Evolutionary conservation across 2,329 filamentous ascomycete species (phyloP).

Genomic region (Talaromyces amestolkiae): DNA sequence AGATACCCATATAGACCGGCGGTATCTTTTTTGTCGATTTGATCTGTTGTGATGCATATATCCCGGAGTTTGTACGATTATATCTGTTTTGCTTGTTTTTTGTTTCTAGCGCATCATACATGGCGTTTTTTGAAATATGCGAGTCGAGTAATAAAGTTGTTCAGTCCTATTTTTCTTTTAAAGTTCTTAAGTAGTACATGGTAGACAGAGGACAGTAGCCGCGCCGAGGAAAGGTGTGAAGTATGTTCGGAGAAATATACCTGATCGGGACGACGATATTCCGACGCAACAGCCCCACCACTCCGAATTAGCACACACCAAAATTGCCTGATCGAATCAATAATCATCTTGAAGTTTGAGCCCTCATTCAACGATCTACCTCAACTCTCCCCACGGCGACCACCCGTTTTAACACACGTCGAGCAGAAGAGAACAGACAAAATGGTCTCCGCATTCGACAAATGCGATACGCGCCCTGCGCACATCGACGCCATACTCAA

Average conservation of each 20-base stretch:
- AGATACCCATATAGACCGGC: conserved; percentile 17
- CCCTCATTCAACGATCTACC: neutral
- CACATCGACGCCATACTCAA: conserved; percentile 92
- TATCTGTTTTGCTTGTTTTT: neutral
- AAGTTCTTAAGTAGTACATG: too few species aligned
- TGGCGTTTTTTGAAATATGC: neutral
- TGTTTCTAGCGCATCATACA: conserved; percentile 1
- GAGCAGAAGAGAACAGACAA: neutral
- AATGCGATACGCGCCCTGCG: conserved; percentile 85
- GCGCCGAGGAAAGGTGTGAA: too few species aligned
- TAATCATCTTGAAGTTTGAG: neutral
- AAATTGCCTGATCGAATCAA: conserved; percentile 13
- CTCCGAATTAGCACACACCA: conserved; percentile 16
- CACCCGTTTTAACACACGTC: neutral
- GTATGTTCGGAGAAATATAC: conserved; percentile 16
- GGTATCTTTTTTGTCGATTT: neutral
- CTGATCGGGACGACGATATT: neutral
- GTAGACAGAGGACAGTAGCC: too few species aligned
- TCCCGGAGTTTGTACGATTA: conserved; percentile 7
- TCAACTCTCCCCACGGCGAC: neutral
- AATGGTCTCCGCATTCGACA: conserved; percentile 64
- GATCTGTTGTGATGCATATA: neutral
- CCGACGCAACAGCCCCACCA: conserved; percentile 16
- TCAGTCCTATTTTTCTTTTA: too few species aligned
- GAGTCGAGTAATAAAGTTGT: neutral